Evolutionary conservation across 208 protist genomes (phyloP), one percentile per base, ranked within the genome.

Genomic region (Trypanosoma avium): DNA sequence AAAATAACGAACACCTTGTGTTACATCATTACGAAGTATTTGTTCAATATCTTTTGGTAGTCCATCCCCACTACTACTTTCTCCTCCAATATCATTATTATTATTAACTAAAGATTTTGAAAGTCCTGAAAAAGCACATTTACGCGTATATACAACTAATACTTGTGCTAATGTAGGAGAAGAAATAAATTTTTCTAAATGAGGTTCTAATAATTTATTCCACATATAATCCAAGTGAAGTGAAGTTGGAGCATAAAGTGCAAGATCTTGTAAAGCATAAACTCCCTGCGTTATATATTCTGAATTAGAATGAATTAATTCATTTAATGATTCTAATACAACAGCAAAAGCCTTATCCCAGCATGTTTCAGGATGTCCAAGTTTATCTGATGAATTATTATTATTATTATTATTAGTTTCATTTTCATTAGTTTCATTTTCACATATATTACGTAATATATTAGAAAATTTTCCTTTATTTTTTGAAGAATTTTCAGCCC

Each of bases 221-320:
- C 84, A 96, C 13, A 96, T 65, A 67, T 80, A 68, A 48, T 70
- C 58, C 26, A 96, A 77, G 47, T 92, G 84, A 36, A 76, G 46
- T 10, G 76, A 74, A 9, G 85, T 84, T 9, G 87, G 87, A 10
- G 86, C 77, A 72, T 84, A 93, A 30, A 90, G 73, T n/a, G 79
- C 82, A 10, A 96, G 68, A 57, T 93, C 88, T 29, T 94, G 90
- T 57, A 96, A 66, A 10, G 89, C 76, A 59, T 85, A 93, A 26
- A 61, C 68, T 32, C 64, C 46, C 32, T 81, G 79, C 33, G 69
- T 68, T 7, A 85, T 27, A 7, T 65, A 69, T 10, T 84, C 77
- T 27, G 73, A 81, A 32, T 74, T 69, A 8, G 81, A 74, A 26
- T 77, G 67, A 35, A 93, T 64, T 24, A 93, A 56, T 26, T 82